Conservation (phyloP, 2,329 filamentous ascomycete genomes). For the Exophiala aquamarina region DNA sequence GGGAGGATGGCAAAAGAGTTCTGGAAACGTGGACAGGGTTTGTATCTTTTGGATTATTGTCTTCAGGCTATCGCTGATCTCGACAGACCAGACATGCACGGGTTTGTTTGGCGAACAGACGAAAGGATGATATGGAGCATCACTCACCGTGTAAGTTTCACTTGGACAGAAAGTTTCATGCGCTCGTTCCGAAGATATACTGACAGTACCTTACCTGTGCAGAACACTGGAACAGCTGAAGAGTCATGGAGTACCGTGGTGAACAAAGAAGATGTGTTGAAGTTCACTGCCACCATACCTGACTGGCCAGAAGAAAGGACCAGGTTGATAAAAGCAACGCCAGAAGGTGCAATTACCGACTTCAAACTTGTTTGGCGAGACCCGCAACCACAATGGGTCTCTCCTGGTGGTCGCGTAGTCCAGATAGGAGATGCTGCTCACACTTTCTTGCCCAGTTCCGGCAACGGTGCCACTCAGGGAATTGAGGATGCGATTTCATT, state of each 20-base stretch:
- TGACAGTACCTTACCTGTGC: neutral
- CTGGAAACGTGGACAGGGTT: neutral
- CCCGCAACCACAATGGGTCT: slow-evolving; percentile 32
- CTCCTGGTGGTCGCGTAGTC: slow-evolving; percentile 41
- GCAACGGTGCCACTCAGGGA: slow-evolving; percentile 50
- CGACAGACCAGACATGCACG: neutral
- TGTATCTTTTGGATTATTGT: neutral
- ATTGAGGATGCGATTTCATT: slow-evolving; percentile 52
- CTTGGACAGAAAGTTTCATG: neutral
- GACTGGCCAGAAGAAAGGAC: too few relatives aligned
- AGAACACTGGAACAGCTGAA: too few relatives aligned
- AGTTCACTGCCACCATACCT: too few relatives aligned
- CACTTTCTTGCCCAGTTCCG: slow-evolving; percentile 48
- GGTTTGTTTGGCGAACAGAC: neutral
- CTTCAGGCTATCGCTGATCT: neutral
- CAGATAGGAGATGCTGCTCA: slow-evolving; percentile 53
- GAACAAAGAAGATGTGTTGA: too few relatives aligned
- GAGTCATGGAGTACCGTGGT: too few relatives aligned
- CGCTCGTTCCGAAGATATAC: neutral
- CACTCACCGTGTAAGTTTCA: neutral
- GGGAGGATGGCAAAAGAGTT: too few relatives aligned
- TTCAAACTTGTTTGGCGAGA: slow-evolving; percentile 13
- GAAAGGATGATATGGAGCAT: neutral
- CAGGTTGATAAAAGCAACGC: slow-evolving; percentile 22
- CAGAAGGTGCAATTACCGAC: slow-evolving; percentile 3